These are phyloP conservation scores for Cardamine occulta DNA, from an alignment of 345 rosid species.

Conservation along the genomic window DNA sequence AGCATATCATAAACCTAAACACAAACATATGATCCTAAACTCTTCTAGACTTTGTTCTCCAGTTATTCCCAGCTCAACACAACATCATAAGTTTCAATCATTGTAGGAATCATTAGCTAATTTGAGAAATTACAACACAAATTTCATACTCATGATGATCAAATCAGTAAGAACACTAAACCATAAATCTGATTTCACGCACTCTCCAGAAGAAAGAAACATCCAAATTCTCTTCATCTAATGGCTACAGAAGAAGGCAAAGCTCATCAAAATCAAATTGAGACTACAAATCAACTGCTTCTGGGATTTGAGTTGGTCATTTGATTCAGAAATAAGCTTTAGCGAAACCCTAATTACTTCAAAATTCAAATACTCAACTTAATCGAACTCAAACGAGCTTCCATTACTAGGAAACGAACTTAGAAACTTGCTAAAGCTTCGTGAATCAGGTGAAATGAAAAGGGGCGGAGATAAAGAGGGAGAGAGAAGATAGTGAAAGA, in stretches of 20 bases:
- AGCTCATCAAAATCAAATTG: not conserved
- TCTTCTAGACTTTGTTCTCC: not conserved
- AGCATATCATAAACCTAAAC: not conserved
- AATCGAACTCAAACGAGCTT: not conserved
- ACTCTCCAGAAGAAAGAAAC: not conserved
- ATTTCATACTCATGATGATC: not conserved
- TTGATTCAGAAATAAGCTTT: not conserved
- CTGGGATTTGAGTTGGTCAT: not conserved
- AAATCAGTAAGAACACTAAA: not conserved
- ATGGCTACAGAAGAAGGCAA: not conserved
- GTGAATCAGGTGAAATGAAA: not conserved
- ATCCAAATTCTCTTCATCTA: not conserved
- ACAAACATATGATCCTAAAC: slow-evolving; percentile 12
- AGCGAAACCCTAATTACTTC: slow-evolving; percentile 8
- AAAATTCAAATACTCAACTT: not conserved
- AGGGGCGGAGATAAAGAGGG: slow-evolving; percentile 18
- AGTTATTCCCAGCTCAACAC: not conserved
- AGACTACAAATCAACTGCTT: not conserved
- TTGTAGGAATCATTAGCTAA: too few relatives aligned
- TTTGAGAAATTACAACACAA: not conserved
- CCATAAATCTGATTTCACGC: too few relatives aligned
- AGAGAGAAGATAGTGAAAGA: not conserved
- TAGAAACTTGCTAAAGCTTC: not conserved
- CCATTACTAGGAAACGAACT: slow-evolving; percentile 18
- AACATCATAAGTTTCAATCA: not conserved